These are phyloP conservation scores for Cystobasidium pallidum DNA, from an alignment of 1,284 basidiomycete genomes.

Conservation along the genomic window DNA sequence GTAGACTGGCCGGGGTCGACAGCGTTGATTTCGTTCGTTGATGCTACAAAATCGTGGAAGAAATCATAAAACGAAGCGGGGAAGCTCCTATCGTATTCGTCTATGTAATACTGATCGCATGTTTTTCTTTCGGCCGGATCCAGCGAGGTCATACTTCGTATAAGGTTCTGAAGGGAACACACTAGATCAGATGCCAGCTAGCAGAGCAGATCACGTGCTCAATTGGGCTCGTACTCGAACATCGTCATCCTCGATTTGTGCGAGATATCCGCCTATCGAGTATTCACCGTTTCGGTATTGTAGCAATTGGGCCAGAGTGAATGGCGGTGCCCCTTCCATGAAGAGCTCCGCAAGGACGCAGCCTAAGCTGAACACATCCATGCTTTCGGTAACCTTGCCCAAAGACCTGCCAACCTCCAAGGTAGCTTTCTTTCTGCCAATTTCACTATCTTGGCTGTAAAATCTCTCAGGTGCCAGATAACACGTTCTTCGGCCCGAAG, in stretches of 20 bases:
- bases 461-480: constrained; percentile 97
- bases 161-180: constrained; percentile 66
- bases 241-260: constrained; percentile 75
- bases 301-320: constrained; percentile 93
- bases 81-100: constrained; percentile 76
- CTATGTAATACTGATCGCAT: constrained; percentile 79
- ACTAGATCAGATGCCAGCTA: not conserved
- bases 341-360: constrained; percentile 97
- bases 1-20: not conserved
- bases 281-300: constrained; percentile 88
- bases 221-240: constrained; percentile 73
- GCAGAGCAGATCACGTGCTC: constrained; percentile 70
- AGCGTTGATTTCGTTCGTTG: constrained; percentile 36
- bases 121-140: constrained; percentile 76
- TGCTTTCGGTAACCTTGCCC: constrained; percentile 85
- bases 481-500: constrained; percentile 87
- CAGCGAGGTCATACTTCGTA: constrained; percentile 85
- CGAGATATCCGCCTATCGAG: constrained; percentile 64
- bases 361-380: constrained; percentile 96
- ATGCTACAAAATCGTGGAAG: constrained; percentile 62
- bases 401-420: constrained; percentile 63
- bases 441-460: constrained; percentile 77
- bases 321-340: constrained; percentile 89
- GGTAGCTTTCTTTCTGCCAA: constrained; percentile 54
- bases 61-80: constrained; percentile 93